Conservation (phyloP, 1,284 basidiomycete genomes). For the Blastosporella zonata region DNA sequence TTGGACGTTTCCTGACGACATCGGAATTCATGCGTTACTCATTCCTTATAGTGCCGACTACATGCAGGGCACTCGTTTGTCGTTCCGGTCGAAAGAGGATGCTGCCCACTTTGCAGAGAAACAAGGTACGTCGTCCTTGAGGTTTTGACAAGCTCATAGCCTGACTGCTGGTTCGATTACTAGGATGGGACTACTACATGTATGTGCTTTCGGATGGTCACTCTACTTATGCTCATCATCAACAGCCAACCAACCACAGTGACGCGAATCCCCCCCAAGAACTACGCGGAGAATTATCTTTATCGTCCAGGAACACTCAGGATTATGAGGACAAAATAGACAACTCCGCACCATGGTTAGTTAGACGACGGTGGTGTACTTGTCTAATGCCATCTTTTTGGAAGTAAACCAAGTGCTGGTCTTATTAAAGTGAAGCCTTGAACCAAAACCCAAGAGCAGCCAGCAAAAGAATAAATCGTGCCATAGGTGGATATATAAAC, state of each 20-base stretch:
- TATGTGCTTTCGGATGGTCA: slow-evolving; percentile 34
- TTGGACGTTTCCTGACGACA: background rate
- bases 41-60: slow-evolving; percentile 78
- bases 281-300: slow-evolving; percentile 89
- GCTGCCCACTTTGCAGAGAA: slow-evolving; percentile 94
- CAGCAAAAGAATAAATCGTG: background rate
- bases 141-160: background rate
- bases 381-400: background rate
- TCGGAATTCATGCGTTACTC: background rate
- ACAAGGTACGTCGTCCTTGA: slow-evolving; percentile 56
- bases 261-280: slow-evolving; percentile 85
- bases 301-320: slow-evolving; percentile 83
- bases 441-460: background rate
- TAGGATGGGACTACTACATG: slow-evolving; percentile 80
- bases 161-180: slow-evolving; percentile 10
- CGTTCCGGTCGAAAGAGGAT: slow-evolving; percentile 89
- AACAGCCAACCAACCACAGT: slow-evolving; percentile 65
- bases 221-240: slow-evolving; percentile 16
- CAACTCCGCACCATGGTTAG: background rate
- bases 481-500: background rate
- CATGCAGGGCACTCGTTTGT: slow-evolving; percentile 89
- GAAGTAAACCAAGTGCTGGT: background rate
- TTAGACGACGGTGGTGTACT: background rate
- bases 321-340: slow-evolving; percentile 87
- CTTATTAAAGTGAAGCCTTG: background rate